Evolutionary conservation across 1,139 yeast species (phyloP), one percentile per base, ranked within the genome.

Genomic region (Williopsis jadinii): DNA sequence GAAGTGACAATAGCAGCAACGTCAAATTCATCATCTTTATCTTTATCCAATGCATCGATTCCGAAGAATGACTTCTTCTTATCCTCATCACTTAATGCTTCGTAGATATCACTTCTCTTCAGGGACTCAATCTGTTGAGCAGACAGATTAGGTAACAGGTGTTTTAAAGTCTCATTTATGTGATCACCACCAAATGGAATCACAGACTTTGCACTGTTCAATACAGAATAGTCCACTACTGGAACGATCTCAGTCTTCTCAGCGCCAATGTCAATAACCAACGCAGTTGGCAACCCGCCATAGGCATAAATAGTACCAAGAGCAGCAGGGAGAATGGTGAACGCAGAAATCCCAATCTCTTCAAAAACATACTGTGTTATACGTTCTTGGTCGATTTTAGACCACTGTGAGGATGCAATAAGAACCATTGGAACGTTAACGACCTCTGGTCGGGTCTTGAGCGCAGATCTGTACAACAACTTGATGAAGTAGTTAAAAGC

Each of bases 1-100:
- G 86, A 80, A 1, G 95, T 77, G 9, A 92, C 95, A 53, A 88
- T 79, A 34, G 87, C 87, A 1, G 97, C 97, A 38, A 92, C 90
- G 60, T 92, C 97, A 39, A 87, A 72, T 3, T 80, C 77, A 33
- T 77, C 83, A 11, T 73, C 78, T 13, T 61, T 65, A 4, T 58
- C 60, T 19, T 63, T 63, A 32, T 66, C 66, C 41, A 73, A 55
- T 9, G 62, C 67, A 40, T 61, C 64, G 27, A 65, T 58, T 14
- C 82, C 80, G 55, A 77, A 80, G 61, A 77, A 81, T 3, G 83
- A 76, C 42, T 70, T 75, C 44, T 74, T 69, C 37, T 66, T 69
- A 32, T 74, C 77, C 49, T 74, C 80, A 48, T 71, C 82, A 52
- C 79, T 82, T 48, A 87, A 69, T 11, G 87, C 84, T 63, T 92